Evolutionary conservation across 805 yeast species (phyloP), one percentile per base, ranked within the genome.

Genomic region (Candida cerambycidarum): DNA sequence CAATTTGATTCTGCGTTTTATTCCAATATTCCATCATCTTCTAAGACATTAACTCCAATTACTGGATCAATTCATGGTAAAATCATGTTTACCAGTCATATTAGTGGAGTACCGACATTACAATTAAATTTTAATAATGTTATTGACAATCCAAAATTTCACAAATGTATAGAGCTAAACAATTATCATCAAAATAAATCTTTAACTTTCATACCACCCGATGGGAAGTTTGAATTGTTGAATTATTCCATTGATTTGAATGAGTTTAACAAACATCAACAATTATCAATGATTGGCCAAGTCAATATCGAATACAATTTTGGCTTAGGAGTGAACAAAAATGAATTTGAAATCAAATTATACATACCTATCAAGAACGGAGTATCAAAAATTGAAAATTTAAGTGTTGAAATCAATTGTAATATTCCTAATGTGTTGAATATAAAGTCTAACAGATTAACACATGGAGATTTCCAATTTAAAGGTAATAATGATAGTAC

Each of bases 161-260:
- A 92, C 59, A 75, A 73, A 36, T 83, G 92, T 59, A 78, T 90
- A 1, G 73, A 81, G 35, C 50, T 73, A 1, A 73, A 69, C 9
- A 62, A 63, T 14, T 85, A 89, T 88, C 46, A 55, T 27, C 55
- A 54, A 4, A 75, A 76, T 0, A 81, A 80, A 0, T 49, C 63
- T 0, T 57, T 89, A 24, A 69, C 80, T 13, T 88, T 92, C 55
- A 73, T 85, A 14, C 99, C 98, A 4, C 96, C 98, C 0, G 97
- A 92, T 61, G 97, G 95, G 5, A 74, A 68, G 45, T 78, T 80
- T 31, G 68, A 73, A 2, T 57, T 90, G 16, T 76, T 83, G 74
- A 62, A 76, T 8, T 90, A 90, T 61, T 69, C 75, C 5, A 59
- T 85, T 23, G 85, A 85, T 49, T 54, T 83, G 27, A 61, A 61